A percentile compares a stretch with the other conserved stretches of the same genome.
These are phyloP conservation scores for Striga asiatica DNA, from an alignment of 257 asterid species.

Conservation along the genomic window DNA sequence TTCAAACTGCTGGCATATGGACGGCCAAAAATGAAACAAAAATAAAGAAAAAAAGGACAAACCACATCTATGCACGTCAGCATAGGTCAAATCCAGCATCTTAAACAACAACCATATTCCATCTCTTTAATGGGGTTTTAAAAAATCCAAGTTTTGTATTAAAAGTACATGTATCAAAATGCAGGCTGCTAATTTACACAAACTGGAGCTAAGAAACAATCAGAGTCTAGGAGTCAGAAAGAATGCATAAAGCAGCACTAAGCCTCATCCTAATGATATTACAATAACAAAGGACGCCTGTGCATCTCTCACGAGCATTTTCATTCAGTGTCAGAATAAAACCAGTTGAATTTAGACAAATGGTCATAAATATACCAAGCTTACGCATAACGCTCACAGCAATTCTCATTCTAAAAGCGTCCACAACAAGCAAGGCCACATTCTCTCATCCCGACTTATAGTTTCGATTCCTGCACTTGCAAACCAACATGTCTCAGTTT, in stretches of 20 bases:
- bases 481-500: constrained; percentile 1
- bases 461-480: constrained; percentile 19
- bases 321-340: neutral
- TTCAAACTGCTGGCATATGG: too few relatives aligned
- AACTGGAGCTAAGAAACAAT: neutral
- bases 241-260: neutral
- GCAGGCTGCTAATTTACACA: constrained; percentile 13
- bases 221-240: neutral
- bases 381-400: too few relatives aligned
- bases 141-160: neutral
- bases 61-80: too few relatives aligned
- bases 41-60: too few relatives aligned
- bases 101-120: too few relatives aligned
- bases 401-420: neutral
- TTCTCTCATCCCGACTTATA: neutral
- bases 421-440: neutral
- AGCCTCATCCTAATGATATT: constrained; percentile 2
- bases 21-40: too few relatives aligned
- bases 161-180: neutral
- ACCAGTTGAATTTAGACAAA: too few relatives aligned
- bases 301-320: too few relatives aligned
- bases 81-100: too few relatives aligned
- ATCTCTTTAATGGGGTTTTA: too few relatives aligned
- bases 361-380: too few relatives aligned
- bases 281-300: neutral